phyloP scores from a whole-genome alignment of 345 rosid species.

The Lenwebbia sp. region DNA sequence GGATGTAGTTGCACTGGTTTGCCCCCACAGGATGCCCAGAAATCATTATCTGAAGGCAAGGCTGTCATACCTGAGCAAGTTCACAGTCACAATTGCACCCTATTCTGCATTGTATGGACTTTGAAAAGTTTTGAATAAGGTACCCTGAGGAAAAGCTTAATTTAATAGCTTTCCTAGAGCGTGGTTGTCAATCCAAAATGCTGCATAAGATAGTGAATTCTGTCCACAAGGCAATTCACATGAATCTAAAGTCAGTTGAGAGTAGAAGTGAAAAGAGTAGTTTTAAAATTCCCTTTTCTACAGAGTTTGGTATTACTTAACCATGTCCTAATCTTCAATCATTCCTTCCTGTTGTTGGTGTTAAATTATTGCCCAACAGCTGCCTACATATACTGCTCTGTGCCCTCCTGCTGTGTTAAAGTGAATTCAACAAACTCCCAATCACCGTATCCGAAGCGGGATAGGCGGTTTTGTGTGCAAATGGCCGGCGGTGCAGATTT shows the following conservation, averaged over 20 bases:
- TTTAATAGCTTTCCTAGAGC: neutral
- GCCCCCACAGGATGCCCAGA: neutral
- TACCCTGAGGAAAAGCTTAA: neutral
- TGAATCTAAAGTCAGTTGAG: neutral
- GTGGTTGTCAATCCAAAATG: neutral
- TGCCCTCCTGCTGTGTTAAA: conserved; percentile 2
- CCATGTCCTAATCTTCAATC: conserved; percentile 65
- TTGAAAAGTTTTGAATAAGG: neutral
- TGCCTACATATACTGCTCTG: conserved; percentile 44
- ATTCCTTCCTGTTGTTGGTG: conserved; percentile 50
- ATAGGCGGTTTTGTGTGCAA: neutral
- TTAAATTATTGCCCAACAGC: conserved; percentile 28
- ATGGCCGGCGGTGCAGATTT: conserved; percentile 57
- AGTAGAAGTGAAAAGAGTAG: neutral
- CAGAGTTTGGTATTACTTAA: conserved; percentile 60
- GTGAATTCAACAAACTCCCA: neutral
- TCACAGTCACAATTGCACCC: neutral
- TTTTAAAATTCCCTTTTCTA: conserved; percentile 12
- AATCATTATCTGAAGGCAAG: neutral
- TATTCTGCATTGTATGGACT: neutral
- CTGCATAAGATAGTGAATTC: neutral
- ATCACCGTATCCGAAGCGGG: neutral
- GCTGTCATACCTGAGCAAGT: neutral
- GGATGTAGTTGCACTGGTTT: neutral
- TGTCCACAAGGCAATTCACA: neutral